phyloP scores from a whole-genome alignment of 495 filamentous ascomycete species.

The Annulohypoxylon maeteangense region DNA sequence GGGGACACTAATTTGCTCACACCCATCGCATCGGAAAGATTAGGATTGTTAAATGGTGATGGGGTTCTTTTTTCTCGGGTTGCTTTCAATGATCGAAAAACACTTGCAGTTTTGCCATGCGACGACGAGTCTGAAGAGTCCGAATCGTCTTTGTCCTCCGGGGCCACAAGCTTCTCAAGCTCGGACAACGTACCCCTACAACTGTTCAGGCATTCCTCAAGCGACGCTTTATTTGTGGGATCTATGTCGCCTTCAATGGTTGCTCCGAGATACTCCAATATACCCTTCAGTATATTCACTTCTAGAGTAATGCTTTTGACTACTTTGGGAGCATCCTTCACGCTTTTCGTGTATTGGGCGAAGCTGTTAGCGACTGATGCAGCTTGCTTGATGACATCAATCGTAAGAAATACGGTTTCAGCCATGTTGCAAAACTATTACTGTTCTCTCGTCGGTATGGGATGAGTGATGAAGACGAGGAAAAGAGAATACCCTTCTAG shows the following conservation, averaged over 20 bases:
- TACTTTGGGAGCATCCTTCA: slow-evolving; percentile 27
- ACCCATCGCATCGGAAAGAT: neutral
- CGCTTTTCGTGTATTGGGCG: slow-evolving; percentile 15
- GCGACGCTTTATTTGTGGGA: neutral
- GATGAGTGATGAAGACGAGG: neutral
- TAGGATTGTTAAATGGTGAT: neutral
- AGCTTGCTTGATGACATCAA: slow-evolving; percentile 2
- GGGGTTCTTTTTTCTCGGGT: neutral
- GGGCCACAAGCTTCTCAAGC: slow-evolving; percentile 15
- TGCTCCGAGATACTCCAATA: slow-evolving; percentile 14
- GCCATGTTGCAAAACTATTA: neutral
- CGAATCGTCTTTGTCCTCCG: neutral
- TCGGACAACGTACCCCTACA: slow-evolving; percentile 12
- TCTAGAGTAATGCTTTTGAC: slow-evolving; percentile 16
- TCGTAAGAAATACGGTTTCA: neutral
- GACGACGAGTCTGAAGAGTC: neutral
- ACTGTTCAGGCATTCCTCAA: slow-evolving; percentile 3
- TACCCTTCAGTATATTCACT: slow-evolving; percentile 14
- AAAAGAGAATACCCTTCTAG: neutral
- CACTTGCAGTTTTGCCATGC: neutral
- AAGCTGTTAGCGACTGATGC: slow-evolving; percentile 1
- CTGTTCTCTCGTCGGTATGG: neutral
- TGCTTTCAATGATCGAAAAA: no score
- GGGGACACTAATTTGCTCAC: neutral
- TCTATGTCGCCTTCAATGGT: neutral